These are phyloP conservation scores for Chrysanthemum lavandulifolium DNA, from an alignment of 129 eudicot species.

Conservation along the genomic window DNA sequence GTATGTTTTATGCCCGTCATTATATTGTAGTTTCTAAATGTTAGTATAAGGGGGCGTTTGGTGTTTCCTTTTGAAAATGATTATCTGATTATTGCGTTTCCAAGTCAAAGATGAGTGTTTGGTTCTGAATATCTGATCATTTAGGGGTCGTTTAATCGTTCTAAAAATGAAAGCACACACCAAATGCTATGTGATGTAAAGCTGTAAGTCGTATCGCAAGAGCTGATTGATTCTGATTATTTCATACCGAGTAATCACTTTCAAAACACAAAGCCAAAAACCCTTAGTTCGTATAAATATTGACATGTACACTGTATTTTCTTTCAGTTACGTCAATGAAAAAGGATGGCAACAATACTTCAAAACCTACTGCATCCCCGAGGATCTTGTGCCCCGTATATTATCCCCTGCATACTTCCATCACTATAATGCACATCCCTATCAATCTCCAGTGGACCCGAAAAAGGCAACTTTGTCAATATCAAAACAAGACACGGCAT, in stretches of 20 bases:
- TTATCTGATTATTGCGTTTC: too few relatives aligned
- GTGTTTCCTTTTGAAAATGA: too few relatives aligned
- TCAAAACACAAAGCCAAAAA: too few relatives aligned
- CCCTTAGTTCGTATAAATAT: neutral
- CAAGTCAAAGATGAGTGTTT: too few relatives aligned
- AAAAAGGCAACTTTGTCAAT: conserved; percentile 36
- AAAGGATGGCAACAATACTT: conserved; percentile 93
- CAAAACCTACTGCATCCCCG: conserved; percentile 96
- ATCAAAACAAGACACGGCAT: conserved; percentile 29
- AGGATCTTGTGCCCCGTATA: conserved; percentile 95
- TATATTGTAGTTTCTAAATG: conserved; percentile 7
- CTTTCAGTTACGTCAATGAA: conserved; percentile 73
- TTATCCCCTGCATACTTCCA: conserved; percentile 98
- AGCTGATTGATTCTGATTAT: too few relatives aligned
- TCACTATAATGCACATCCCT: conserved; percentile 75
- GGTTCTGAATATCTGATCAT: too few relatives aligned
- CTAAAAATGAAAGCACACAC: too few relatives aligned
- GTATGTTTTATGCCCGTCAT: conserved; percentile 45
- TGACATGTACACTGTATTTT: conserved; percentile 9
- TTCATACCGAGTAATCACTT: too few relatives aligned
- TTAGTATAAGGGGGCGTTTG: neutral
- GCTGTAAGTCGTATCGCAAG: too few relatives aligned
- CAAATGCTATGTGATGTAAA: too few relatives aligned
- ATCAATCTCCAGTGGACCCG: conserved; percentile 28
- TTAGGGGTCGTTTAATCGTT: too few relatives aligned